Base-by-base conservation (phyloP, 768 basidiomycete genomes). In the Hericium erinaceus region DNA sequence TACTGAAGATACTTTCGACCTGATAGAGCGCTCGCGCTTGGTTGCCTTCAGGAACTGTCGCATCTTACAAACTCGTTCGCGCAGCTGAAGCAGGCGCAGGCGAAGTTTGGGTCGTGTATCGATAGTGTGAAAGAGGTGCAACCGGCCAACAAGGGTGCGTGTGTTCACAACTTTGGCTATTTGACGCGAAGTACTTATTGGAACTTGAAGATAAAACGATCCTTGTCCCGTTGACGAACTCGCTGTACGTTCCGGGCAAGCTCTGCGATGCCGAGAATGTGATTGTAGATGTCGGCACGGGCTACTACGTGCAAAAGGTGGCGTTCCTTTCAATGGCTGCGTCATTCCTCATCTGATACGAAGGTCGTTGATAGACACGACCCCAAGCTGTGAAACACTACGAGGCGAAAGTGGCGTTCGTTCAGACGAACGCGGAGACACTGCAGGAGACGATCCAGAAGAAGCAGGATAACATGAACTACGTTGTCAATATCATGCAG, bases 251-350 rank as follows among this genome's bases (percentile, higher is more conserved):
- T 24, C 94, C 95, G 2, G 97, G 95, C 18, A 92, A 85, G 72
- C 77, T 98, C 50, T 77, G 76, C 44, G 89, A 97, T 66, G 70
- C 81, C 0, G 87, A 93, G 48, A 81, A 92, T 64, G 95, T 99
- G 50, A 85, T 98, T 60, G 83, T 98, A 40, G 97, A 99, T 68
- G 79, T 98, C 26, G 97, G 97, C 1, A 98, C 95, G 0, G 95
- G 97, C 0, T 99, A 98, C 71, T 98, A 87, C 64, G 89, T 98
- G 16, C 85, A 91, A 72, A 99, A 98, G 80, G 97, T 92, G 50
- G 48, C 75, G 61, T 24, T n/a, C 10, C 40, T 2, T 37, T 26
- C 12, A 26, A 10, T 6, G 56, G 20, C 40, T 38, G 39, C 12
- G 12, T 22, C 20, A n/a, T n/a, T 11, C 51, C 7, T 28, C 38